These are phyloP conservation scores for Linum usitatissimum DNA, from an alignment of 345 rosid species.

Conservation along the genomic window DNA sequence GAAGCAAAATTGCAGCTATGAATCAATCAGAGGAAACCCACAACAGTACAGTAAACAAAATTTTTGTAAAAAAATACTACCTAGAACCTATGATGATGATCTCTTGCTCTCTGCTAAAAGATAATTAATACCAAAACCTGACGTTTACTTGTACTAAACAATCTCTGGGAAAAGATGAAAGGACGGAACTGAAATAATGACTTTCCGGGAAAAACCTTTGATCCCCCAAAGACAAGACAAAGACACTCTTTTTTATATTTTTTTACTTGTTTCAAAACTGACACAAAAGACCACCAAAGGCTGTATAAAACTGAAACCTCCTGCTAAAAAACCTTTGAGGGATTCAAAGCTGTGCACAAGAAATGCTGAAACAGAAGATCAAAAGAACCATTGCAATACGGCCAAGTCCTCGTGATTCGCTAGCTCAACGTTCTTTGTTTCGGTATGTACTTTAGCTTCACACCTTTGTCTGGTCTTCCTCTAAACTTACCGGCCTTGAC, in stretches of 20 bases:
- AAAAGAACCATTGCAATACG: no score
- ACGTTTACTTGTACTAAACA: background rate
- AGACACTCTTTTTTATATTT: background rate
- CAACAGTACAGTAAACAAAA: background rate
- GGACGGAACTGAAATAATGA: background rate
- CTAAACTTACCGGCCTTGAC: conserved; percentile 29
- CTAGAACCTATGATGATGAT: background rate
- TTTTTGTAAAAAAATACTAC: background rate
- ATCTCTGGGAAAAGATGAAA: background rate
- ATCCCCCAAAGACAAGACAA: background rate
- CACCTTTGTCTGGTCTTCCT: conserved; percentile 47
- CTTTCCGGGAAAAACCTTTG: conserved; percentile 21
- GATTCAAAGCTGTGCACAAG: conserved; percentile 31
- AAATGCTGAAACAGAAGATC: conserved; percentile 12
- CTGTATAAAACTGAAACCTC: conserved; percentile 53
- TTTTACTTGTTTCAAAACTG: conserved; percentile 11
- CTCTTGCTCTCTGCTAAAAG: no score
- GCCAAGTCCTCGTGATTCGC: no score
- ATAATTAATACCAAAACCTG: no score
- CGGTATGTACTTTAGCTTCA: conserved; percentile 69
- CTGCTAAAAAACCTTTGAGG: conserved; percentile 39
- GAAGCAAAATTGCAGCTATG: background rate
- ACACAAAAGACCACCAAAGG: conserved; percentile 36
- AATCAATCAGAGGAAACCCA: background rate
- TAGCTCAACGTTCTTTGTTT: conserved; percentile 40